Base-by-base conservation (phyloP, 1,139 yeast genomes). In the Ashbya aceris region DNA sequence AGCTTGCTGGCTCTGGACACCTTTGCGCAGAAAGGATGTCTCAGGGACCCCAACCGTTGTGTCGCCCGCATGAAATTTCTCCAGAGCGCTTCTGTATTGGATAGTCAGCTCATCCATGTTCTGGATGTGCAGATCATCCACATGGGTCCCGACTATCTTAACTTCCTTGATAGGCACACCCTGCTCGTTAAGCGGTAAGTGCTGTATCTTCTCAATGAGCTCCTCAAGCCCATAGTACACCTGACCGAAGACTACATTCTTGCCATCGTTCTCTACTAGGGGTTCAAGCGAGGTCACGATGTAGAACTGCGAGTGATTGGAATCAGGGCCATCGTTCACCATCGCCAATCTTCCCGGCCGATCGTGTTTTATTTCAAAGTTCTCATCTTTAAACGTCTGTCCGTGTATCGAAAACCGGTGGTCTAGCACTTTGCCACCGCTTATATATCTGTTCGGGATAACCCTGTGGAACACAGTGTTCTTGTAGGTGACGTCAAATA, bases 361-460 rank as follows among this genome's bases (percentile, higher is more conserved):
- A 62, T 72, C 77, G 67, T 81, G 89, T 53, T 67, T 74, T 55
- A 77, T 55, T 48, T 63, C 46, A 54, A 82, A 82, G 67, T 77
- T 79, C 66, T 83, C 93, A 60, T 81, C 91, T 27, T 70, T 70
- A 53, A 79, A 76, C 54, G 72, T 71, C 51, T 67, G 70, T 45
- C 87, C 87, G 64, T 74, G 77, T 58, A 79, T 77, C 32, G 86
- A 77, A 65, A 79, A 76, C 59, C 94, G 89, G 56, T 91, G 89
- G 65, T 82, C 82, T 66, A 91, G 79, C 70, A 85, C 83, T 59
- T 77, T 80, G 62, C 91, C 93, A 56, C 87, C 86, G 65, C 79
- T 86, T 53, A 82, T 73, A 77, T 79, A 75, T 63, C 77, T 77
- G 48, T 71, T 72, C 45, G 78, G 74, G 45, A 79, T 76, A 43